These are phyloP conservation scores for Naganishia vaughanmartiniae DNA, from an alignment of 768 basidiomycete genomes.

Conservation along the genomic window DNA sequence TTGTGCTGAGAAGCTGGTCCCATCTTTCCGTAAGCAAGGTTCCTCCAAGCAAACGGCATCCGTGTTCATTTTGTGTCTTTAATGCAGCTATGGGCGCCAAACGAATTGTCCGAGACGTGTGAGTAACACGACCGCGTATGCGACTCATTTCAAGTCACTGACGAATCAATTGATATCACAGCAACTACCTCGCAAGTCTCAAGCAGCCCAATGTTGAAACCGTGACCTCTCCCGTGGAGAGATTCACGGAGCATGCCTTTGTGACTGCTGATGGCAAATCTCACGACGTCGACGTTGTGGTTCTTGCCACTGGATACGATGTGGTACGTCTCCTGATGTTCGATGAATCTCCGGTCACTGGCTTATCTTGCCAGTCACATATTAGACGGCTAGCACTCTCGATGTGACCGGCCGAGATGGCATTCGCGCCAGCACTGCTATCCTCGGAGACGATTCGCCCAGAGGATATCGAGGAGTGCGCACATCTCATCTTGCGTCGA, in stretches of 20 bases:
- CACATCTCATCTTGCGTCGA: neutral
- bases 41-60: neutral
- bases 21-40: constrained; percentile 32
- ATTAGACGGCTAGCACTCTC: constrained; percentile 26
- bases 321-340: constrained; percentile 24
- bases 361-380: neutral
- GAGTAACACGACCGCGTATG: neutral
- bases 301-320: constrained; percentile 39
- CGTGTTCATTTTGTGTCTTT: neutral
- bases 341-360: neutral
- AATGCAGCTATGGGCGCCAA: constrained; percentile 33
- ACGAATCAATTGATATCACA: neutral
- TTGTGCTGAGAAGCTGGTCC: constrained; percentile 27
- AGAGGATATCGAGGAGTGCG: constrained; percentile 33
- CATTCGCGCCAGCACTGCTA: neutral
- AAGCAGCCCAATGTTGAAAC: constrained; percentile 33
- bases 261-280: constrained; percentile 29
- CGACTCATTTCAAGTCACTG: neutral
- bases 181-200: constrained; percentile 33
- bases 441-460: constrained; percentile 18
- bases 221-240: constrained; percentile 27
- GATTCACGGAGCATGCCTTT: constrained; percentile 22
- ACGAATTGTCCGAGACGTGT: constrained; percentile 33
- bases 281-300: constrained; percentile 30
- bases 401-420: constrained; percentile 33